Base-by-base conservation (phyloP, 805 yeast species). In the Ogataea allantospora region DNA sequence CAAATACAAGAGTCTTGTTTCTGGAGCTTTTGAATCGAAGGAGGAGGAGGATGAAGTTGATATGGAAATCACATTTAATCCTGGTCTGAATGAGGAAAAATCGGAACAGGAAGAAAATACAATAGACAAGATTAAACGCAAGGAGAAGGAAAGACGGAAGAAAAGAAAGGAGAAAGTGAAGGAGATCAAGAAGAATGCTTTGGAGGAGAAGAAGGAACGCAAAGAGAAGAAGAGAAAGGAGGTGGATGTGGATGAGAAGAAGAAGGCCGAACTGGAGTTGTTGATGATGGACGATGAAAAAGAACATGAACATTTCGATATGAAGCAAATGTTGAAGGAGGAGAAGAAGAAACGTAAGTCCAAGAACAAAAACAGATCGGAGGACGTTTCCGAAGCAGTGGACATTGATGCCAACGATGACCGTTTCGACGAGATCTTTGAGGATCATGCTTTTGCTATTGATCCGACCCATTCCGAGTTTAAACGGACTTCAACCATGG, bases 61-160 rank as follows among this genome's bases (percentile, higher is more conserved):
- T 54, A 85, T 93, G 88, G 98, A 93, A 60, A 86, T 93, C 51
- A 88, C 97, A 0, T 93, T 93, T 62, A 88, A 89, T 25, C 96
- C 98, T 2, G 97, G 87, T 3, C 63, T 88, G 36, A 74, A 73
- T 30, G 77, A 70, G 19, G 65, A 57, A 14, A 65, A 54, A 48
- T 47, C 58, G 16, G 54, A 59, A 8, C 67, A 56, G 9, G 77
- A 67, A 11, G 87, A 85, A 54, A 69, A 81, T 7, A 81, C 96
- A 0, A 78, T 93, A 33, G 89, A 83, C 26, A 83, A 80, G 50
- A 77, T 88, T 55, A 81, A 75, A 58, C 76, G 93, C 47, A 93
- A 88, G 62, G 96, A 91, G 55, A 88, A 87, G 67, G 98, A 93
- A 60, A 83, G 98, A 62, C 81, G 91, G 54, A 80, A 82, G 67